phyloP scores from a whole-genome alignment of 2,329 filamentous ascomycete species.

The Penicillium sp. region DNA sequence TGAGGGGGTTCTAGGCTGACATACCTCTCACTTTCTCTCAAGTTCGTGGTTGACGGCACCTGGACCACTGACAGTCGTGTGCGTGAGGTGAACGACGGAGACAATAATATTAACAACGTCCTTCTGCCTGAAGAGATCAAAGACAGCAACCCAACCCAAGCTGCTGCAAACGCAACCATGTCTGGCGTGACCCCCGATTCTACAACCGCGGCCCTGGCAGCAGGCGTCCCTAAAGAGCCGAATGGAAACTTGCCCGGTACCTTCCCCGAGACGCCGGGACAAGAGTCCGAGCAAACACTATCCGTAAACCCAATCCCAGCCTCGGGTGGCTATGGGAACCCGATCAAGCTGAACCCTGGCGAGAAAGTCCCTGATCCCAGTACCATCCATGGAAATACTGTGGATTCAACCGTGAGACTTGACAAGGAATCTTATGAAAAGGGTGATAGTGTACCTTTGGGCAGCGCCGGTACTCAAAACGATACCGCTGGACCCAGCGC shows the following conservation, averaged over 20 bases:
- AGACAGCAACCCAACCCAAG: slow-evolving; percentile 12
- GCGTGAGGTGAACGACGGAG: slow-evolving; percentile 79
- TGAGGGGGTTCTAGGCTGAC: slow-evolving; percentile 15
- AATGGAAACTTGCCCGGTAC: slow-evolving; percentile 61
- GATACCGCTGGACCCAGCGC: slow-evolving; percentile 40
- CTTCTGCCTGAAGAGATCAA: slow-evolving; percentile 74
- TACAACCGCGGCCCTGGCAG: slow-evolving; percentile 65
- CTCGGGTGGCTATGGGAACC: slow-evolving; percentile 69
- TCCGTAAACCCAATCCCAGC: slow-evolving; percentile 64
- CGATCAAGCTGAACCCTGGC: slow-evolving; percentile 76
- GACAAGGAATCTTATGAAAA: slow-evolving; percentile 89
- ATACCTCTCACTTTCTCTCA: slow-evolving; percentile 5
- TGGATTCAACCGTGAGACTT: slow-evolving; percentile 67
- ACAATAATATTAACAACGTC: slow-evolving; percentile 92
- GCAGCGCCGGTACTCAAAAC: slow-evolving; percentile 50
- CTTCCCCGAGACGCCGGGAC: slow-evolving; percentile 73
- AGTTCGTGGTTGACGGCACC: slow-evolving; percentile 94
- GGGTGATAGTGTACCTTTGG: slow-evolving; percentile 57
- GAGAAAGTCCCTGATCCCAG: slow-evolving; percentile 75
- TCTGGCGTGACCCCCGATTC: slow-evolving; percentile 72
- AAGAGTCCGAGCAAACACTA: slow-evolving; percentile 47
- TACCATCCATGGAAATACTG: slow-evolving; percentile 69
- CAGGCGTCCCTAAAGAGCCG: slow-evolving; percentile 64
- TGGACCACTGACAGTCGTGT: slow-evolving; percentile 85
- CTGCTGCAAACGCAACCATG: slow-evolving; percentile 35